These are phyloP conservation scores for Apiotrichum veenhuisii DNA, from an alignment of 1,284 basidiomycete species.

Conservation along the genomic window DNA sequence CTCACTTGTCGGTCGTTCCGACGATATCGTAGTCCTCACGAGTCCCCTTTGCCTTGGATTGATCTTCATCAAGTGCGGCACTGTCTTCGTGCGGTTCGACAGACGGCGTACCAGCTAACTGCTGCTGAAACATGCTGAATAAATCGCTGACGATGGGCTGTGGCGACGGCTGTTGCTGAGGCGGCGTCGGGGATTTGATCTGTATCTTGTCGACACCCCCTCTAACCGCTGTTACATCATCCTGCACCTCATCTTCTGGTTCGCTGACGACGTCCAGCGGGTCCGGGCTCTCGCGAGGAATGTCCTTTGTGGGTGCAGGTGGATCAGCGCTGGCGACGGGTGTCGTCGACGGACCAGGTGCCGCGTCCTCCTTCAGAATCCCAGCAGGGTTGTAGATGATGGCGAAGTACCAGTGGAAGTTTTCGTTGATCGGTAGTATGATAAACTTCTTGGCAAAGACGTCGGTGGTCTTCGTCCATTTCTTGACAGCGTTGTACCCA, in stretches of 20 bases:
- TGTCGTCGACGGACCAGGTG: background rate
- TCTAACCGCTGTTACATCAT: background rate
- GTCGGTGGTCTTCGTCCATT: conserved; percentile 83
- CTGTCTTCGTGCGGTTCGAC: background rate
- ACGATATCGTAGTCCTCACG: conserved; percentile 17
- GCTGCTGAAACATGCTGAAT: background rate
- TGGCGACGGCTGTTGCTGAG: background rate
- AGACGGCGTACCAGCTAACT: background rate
- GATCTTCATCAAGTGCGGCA: background rate
- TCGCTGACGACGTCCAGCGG: background rate
- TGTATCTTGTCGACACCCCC: background rate
- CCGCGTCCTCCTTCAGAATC: conserved; percentile 27
- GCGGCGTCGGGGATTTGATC: conserved; percentile 26
- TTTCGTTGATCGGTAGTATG: conserved; percentile 93
- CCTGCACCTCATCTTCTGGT: background rate
- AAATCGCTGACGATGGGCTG: background rate
- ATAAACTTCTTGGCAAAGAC: conserved; percentile 89
- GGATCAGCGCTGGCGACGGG: no score
- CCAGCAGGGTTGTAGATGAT: conserved; percentile 79
- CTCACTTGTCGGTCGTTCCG: conserved; percentile 24
- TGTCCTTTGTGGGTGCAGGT: no score
- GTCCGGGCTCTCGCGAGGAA: background rate
- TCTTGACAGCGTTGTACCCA: conserved; percentile 78
- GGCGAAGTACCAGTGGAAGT: conserved; percentile 97
- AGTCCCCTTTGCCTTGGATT: background rate